A percentile compares a stretch with the other conserved stretches of the same genome.
phyloP scores from a whole-genome alignment of 2,329 filamentous ascomycete genomes.

The Alternaria sp. region DNA sequence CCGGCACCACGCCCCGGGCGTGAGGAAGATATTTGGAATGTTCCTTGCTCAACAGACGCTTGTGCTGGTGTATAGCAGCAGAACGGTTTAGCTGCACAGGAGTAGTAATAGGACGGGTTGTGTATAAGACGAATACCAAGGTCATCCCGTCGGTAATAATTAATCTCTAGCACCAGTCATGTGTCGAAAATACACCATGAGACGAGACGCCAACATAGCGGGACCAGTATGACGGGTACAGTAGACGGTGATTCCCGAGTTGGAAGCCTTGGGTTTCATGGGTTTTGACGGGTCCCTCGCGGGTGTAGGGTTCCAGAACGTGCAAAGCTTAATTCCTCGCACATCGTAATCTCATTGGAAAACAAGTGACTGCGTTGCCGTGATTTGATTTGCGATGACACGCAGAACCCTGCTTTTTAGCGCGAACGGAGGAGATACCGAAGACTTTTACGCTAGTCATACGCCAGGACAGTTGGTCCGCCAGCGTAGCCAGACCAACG shows the following conservation, averaged over 20 bases:
- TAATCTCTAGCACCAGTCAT: neutral
- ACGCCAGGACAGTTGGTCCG: conserved; percentile 1
- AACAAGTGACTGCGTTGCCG: neutral
- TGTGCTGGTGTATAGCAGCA: neutral
- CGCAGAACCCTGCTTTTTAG: neutral
- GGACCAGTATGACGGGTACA: conserved; percentile 1
- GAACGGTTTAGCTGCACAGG: neutral
- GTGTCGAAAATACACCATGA: neutral
- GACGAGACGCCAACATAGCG: neutral
- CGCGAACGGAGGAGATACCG: conserved; percentile 5
- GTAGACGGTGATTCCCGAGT: neutral
- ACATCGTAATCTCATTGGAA: neutral
- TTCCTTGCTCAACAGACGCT: neutral
- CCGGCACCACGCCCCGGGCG: neutral
- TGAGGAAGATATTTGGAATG: conserved; percentile 1
- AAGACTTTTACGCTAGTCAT: conserved; percentile 1
- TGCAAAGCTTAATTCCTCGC: neutral
- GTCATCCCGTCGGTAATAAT: neutral
- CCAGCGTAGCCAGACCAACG: conserved; percentile 4
- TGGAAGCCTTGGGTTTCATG: neutral
- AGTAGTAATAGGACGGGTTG: neutral
- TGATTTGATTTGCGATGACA: neutral
- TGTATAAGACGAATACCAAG: neutral
- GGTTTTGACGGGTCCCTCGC: neutral
- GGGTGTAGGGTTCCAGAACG: neutral